Evolutionary conservation across 495 filamentous ascomycete species (phyloP), one percentile per base, ranked within the genome.

Genomic region (Platismatia glauca): DNA sequence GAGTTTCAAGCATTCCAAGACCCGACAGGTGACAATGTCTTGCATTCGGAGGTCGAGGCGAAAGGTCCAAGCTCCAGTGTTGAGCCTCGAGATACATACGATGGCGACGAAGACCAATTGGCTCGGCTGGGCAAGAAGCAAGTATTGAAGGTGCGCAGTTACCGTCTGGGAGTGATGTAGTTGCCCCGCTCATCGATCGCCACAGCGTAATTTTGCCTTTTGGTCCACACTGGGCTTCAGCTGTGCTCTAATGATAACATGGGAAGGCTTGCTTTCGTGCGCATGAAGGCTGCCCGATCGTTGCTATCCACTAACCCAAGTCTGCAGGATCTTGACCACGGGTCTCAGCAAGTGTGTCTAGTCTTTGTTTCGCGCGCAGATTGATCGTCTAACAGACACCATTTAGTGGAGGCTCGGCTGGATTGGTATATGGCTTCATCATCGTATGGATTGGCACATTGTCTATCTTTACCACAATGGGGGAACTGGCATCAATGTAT

Each of bases 341-440:
- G 67, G 64, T 12, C 41, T 67, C 35, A 34, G 39, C 39, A 68
- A 68, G 64, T 66, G 29, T 22, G 41, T 33, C 20, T 27, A n/a
- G 0, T 7, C 5, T 33, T 1, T 13, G 15, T n/a, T 9, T 8
- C 20, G 12, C 35, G n/a, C 12, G 33, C 20, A 27, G 5, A 27
- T 13, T 34, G 34, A n/a, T 12, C 4, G n/a, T 12, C 46, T 39
- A 13, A 31, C 37, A 27, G 22, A 9, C 0, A 5, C 7, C 38
- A 6, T 39, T 55, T 37, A 79, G 74, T 67, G 80, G 78, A n/a
- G 82, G 82, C 1, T 75, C 81, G 3, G 80, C 76, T 1, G 81
- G 79, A 24, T 75, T 82, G 0, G 70, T 85, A 4, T 84, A 80
- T 70, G 74, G 73, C 13, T 84, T 77, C 59, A 50, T 84, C 15